Conservation (phyloP, 2,329 filamentous ascomycete species). For the Aureobasidium pullulans region DNA sequence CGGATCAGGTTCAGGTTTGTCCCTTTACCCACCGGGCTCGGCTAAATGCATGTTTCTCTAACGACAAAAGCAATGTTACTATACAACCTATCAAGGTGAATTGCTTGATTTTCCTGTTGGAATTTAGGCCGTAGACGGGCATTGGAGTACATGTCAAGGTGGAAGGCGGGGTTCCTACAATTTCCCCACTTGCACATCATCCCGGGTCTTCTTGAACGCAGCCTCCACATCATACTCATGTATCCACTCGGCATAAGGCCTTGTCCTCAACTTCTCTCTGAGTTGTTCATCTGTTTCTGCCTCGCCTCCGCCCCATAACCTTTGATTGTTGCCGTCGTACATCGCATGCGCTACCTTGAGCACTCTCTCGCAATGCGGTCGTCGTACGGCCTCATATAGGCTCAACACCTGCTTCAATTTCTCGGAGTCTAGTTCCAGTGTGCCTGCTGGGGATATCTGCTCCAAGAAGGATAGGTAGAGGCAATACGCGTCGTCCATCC, state of each 20-base stretch:
- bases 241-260: conserved; percentile 22
- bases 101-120: too few relatives aligned
- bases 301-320: conserved; percentile 15
- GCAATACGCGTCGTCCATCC: conserved; percentile 33
- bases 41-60: too few relatives aligned
- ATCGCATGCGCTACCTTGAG: conserved; percentile 20
- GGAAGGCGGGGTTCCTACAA: too few relatives aligned
- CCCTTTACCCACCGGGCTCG: too few relatives aligned
- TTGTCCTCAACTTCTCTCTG: conserved; percentile 18
- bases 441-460: background rate
- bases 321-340: conserved; percentile 19
- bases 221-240: conserved; percentile 25
- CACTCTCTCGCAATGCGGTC: conserved; percentile 29
- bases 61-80: too few relatives aligned
- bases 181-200: too few relatives aligned
- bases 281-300: conserved; percentile 22
- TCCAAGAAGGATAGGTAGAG: background rate
- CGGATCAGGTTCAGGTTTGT: too few relatives aligned
- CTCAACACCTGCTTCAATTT: conserved; percentile 19
- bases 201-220: background rate
- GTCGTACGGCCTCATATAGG: conserved; percentile 30
- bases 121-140: too few relatives aligned
- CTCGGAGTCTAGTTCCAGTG: background rate
- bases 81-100: too few relatives aligned
- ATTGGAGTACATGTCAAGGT: too few relatives aligned